Evolutionary conservation across 768 basidiomycete genomes (phyloP).

Genomic region (Leccinum obscurum): DNA sequence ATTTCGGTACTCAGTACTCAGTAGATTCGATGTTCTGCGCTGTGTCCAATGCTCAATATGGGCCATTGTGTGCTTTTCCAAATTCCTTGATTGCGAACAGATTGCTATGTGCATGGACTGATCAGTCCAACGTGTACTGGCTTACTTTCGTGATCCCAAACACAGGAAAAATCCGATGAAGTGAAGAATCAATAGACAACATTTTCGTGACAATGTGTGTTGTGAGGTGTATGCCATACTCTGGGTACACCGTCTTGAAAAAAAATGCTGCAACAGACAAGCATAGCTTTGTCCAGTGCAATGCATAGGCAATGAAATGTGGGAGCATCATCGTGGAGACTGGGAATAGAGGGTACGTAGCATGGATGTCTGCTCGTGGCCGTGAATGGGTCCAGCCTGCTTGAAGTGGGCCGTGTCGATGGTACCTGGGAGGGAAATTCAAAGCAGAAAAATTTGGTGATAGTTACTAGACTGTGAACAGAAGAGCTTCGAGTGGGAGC

Average conservation of each 20-base stretch:
- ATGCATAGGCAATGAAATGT: neutral
- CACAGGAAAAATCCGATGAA: neutral
- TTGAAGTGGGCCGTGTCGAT: neutral
- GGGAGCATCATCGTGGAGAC: neutral
- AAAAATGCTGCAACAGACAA: neutral
- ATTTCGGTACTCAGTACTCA: neutral
- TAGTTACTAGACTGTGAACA: too few species aligned
- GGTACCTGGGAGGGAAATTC: neutral
- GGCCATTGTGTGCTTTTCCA: neutral
- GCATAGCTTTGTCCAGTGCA: too few species aligned
- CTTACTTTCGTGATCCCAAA: neutral
- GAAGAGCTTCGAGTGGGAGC: too few species aligned
- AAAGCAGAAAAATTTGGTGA: neutral
- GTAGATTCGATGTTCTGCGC: too few species aligned
- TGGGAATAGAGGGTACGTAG: neutral
- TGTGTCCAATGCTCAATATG: too few species aligned
- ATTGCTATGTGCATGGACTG: neutral
- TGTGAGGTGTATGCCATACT: too few species aligned
- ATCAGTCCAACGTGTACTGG: neutral
- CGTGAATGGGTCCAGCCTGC: neutral
- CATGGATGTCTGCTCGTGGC: neutral
- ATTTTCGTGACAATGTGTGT: neutral
- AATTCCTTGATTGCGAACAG: neutral
- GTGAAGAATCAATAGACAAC: neutral
- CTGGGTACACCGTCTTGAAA: too few species aligned